Evolutionary conservation across 352 stramenopile species (phyloP).

Genomic region (Lagenidium giganteum): DNA sequence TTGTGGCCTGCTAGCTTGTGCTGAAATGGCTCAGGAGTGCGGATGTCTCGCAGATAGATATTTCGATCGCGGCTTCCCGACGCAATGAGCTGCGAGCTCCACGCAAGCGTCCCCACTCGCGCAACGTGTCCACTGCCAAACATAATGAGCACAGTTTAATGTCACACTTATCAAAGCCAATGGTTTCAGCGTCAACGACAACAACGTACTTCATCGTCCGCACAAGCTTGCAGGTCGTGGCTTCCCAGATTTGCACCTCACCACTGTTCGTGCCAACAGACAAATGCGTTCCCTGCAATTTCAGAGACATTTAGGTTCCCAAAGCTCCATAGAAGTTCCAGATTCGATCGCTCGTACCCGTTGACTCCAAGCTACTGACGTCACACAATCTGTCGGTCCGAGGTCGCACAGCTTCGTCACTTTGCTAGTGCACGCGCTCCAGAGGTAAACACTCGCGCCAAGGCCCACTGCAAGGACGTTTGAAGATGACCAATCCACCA

Average conservation of each 20-base stretch:
- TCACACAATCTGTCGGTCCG: conserved; percentile 74
- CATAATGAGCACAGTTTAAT: conserved; percentile 1
- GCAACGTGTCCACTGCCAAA: conserved; percentile 79
- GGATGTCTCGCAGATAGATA: conserved; percentile 92
- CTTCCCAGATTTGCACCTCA: conserved; percentile 95
- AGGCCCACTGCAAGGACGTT: conserved; percentile 96
- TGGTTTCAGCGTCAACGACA: background rate
- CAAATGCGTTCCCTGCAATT: conserved; percentile 79
- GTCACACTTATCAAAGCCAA: background rate
- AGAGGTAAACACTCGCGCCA: conserved; percentile 92
- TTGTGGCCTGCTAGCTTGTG: conserved; percentile 65
- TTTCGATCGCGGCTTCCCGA: conserved; percentile 92
- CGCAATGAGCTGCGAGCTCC: conserved; percentile 88
- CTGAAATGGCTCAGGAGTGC: conserved; percentile 50
- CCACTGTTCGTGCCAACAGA: conserved; percentile 93
- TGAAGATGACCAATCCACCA: conserved; percentile 95
- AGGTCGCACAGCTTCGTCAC: conserved; percentile 94
- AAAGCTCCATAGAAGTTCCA: background rate
- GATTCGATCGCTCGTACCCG: conserved; percentile 38
- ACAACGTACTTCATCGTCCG: conserved; percentile 79
- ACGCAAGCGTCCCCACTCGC: conserved; percentile 92
- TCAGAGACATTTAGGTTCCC: background rate
- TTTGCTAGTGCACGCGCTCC: conserved; percentile 90
- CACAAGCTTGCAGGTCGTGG: conserved; percentile 80
- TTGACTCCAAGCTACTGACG: conserved; percentile 93